Evolutionary conservation across 2,329 filamentous ascomycete genomes (phyloP).

Genomic region (Gliomastix tumulicola): DNA sequence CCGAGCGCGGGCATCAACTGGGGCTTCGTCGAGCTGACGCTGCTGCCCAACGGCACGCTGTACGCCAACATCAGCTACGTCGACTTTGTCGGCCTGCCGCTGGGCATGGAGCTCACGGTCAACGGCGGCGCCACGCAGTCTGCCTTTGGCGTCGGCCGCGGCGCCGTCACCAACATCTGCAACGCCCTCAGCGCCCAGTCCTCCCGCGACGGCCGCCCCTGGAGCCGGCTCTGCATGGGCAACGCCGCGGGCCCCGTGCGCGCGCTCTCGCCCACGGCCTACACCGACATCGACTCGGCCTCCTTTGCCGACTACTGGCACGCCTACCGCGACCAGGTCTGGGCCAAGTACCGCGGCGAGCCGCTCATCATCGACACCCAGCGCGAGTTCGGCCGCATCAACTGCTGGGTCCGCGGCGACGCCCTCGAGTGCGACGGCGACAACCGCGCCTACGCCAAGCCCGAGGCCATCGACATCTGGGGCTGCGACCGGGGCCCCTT

Average conservation of each 20-base stretch:
- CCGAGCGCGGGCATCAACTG: slow-evolving; percentile 55
- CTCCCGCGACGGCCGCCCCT: slow-evolving; percentile 36
- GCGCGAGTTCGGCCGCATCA: slow-evolving; percentile 39
- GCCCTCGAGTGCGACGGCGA: slow-evolving; percentile 30
- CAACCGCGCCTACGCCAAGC: slow-evolving; percentile 35
- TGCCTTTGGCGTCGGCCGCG: slow-evolving; percentile 32
- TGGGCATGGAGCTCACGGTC: slow-evolving; percentile 46
- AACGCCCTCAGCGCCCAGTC: slow-evolving; percentile 35
- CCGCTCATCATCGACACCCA: slow-evolving; percentile 48
- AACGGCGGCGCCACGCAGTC: slow-evolving; percentile 34
- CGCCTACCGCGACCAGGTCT: slow-evolving; percentile 42
- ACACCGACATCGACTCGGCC: slow-evolving; percentile 29
- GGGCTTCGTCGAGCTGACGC: slow-evolving; percentile 66
- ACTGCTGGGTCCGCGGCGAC: slow-evolving; percentile 29
- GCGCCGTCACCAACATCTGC: slow-evolving; percentile 23
- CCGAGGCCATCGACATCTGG: slow-evolving; percentile 41
- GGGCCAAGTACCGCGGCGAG: slow-evolving; percentile 36
- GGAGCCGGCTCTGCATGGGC: slow-evolving; percentile 43
- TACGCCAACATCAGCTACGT: slow-evolving; percentile 69
- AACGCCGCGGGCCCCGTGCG: slow-evolving; percentile 33
- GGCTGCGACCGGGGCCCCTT: slow-evolving; percentile 52
- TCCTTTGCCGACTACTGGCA: slow-evolving; percentile 45
- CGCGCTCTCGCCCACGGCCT: slow-evolving; percentile 46
- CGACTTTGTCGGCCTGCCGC: slow-evolving; percentile 65
- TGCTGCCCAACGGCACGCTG: slow-evolving; percentile 46